phyloP scores from a whole-genome alignment of 495 filamentous ascomycete genomes.

The Aspergillus egyptiacus region DNA sequence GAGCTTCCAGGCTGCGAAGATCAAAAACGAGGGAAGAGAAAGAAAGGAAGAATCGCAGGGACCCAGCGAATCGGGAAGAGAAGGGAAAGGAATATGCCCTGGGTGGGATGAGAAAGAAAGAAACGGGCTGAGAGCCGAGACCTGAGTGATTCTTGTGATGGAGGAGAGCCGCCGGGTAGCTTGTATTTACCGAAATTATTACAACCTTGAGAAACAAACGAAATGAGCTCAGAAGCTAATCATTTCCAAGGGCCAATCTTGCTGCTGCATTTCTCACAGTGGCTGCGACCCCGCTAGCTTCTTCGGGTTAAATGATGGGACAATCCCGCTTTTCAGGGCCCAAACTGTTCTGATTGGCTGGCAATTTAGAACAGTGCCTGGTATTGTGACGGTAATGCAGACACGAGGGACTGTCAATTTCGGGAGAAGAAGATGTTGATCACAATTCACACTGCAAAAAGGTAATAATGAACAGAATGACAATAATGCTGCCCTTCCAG shows the following conservation, averaged over 20 bases:
- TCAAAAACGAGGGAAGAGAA: constrained; percentile 9
- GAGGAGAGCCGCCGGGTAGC: constrained; percentile 2
- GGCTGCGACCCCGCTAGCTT: constrained; percentile 4
- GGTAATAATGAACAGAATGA: background rate
- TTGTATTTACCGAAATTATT: constrained; percentile 15
- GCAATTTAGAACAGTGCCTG: constrained; percentile 18
- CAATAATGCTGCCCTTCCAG: background rate
- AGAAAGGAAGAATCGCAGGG: constrained; percentile 4
- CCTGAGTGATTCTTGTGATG: constrained; percentile 1
- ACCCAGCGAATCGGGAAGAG: background rate
- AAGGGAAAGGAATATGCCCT: background rate
- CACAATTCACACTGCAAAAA: background rate
- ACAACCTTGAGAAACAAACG: constrained; percentile 10
- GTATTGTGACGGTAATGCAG: constrained; percentile 15
- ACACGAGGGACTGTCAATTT: constrained; percentile 3
- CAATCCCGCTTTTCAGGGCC: constrained; percentile 8
- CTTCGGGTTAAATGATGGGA: background rate
- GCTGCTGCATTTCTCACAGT: background rate
- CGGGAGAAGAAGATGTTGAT: background rate
- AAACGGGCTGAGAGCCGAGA: background rate
- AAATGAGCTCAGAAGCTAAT: constrained; percentile 19
- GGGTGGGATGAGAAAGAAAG: background rate
- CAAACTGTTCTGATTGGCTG: constrained; percentile 4
- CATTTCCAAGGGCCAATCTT: constrained; percentile 12
- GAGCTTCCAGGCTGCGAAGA: constrained; percentile 24